Evolutionary conservation across 2,329 filamentous ascomycete genomes (phyloP), one percentile per base, ranked within the genome.

Genomic region (Trichoderma simmonsii): DNA sequence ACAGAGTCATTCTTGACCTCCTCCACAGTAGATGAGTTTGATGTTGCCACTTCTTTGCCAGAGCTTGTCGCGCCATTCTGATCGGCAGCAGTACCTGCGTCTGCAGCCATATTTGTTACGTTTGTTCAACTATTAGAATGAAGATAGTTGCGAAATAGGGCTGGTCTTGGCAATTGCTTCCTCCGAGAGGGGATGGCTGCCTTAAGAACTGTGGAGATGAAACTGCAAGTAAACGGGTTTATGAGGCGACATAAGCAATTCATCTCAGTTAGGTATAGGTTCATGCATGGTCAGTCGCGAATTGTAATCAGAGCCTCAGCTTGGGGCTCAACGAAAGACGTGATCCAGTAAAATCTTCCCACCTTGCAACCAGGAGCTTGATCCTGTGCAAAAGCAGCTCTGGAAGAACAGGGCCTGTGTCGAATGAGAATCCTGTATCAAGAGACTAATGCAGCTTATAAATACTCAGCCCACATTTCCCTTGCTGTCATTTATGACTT

Each of bases 401-500:
- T n/a, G 12, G 28, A 26, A 18, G 12, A 36, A 3, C 63, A 54
- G 48, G 43, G 63, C 12, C 6, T 56, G 21, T 14, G 48, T 56
- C 30, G 63, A 66, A 66, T 66, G 48, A 36, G 30, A 15, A 7
- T 6, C 15, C 14, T 26, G 6, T 21, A 12, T 9, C 9, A 14
- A 15, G 30, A 21, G 30, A 32, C 57, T 70, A 70, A 70, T 62
- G 57, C 67, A 30, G 39, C 30, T 43, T 54, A 34, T 51, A 18
- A 61, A 70, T 48, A 26, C 30, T 51, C 56, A 69, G n/a, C 24
- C 65, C 65, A 60, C 56, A 69, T 34, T 69, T 68, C 5, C 36
- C n/a, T n/a, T n/a, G n/a, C 28, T 30, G 57, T 70, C 67, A 51
- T 61, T 70, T 70, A 30, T 51, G 57, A 70, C 39, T 5, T 36